Evolutionary conservation across 2,329 filamentous ascomycete species (phyloP), one percentile per base, ranked within the genome.

Genomic region (Alternaria arbusti): DNA sequence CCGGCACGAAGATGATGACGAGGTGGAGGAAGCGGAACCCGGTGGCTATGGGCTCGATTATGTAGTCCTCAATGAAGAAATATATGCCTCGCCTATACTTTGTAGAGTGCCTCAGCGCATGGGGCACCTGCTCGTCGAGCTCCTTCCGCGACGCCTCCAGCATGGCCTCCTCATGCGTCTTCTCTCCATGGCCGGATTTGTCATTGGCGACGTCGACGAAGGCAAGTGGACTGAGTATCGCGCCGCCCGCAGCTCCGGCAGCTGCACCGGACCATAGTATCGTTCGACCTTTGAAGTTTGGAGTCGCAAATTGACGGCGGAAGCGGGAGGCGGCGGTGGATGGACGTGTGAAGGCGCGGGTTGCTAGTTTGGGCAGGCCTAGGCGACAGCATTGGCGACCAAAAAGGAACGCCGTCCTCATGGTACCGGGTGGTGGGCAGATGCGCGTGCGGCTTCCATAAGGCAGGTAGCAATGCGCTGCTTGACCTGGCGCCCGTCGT

Each of bases 1-100:
- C 94, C 0, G 96, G 96, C 20, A 97, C 89, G 75, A 99, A 99
- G 59, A 99, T 96, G 63, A 91, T 80, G 51, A 93, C 88, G 6
- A 99, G 84, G 76, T 97, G 93, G 17, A 97, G 80, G 72, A 99
- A 96, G n/a, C 96, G 88, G 50, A 95, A 79, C 0, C 92, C 92
- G 0, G 95, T 99, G 59, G 91, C 94, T 25, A 97, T 79, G 0
- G 96, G 95, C 79, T 99, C 96, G 59, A 83, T 87, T n/a, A 95
- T 80, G 74, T 89, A 92, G 1, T 86, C 65, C 72, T 97, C 92
- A 40, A 96, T 68, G 59, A 91, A 87, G 28, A 93, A 84, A 61
- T 90, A 83, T 26, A 92, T 74, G 12, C 84, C 84, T 67, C 90
- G 87, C 51, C 86, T 81, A 7, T 90, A 72, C 52, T 87, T 86